phyloP scores from a whole-genome alignment of 2,329 filamentous ascomycete species.

The Chaetothyriales sp. region DNA sequence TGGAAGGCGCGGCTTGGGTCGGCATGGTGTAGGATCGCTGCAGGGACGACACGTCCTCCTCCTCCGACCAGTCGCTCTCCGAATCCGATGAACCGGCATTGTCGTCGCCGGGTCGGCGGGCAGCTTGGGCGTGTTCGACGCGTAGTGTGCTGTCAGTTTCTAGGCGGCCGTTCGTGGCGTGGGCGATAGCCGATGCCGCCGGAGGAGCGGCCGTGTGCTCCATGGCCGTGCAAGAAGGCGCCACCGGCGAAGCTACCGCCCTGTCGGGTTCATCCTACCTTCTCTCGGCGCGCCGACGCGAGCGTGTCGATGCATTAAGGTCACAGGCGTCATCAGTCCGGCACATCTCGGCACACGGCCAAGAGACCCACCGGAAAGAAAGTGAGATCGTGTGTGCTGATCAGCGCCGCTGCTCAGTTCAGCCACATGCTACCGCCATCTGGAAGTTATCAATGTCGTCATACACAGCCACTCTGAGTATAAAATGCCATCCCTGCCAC shows the following conservation, averaged over 20 bases:
- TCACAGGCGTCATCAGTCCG: too few species aligned
- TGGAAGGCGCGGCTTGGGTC: slow-evolving; percentile 5
- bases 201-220: neutral
- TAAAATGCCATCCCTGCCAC: too few species aligned
- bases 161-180: neutral
- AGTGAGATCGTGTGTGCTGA: too few species aligned
- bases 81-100: slow-evolving; percentile 2
- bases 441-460: too few species aligned
- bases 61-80: slow-evolving; percentile 7
- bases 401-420: too few species aligned
- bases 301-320: neutral
- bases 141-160: neutral
- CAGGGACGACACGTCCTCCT: slow-evolving; percentile 2
- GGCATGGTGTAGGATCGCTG: slow-evolving; percentile 7
- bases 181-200: neutral
- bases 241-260: neutral
- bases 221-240: neutral
- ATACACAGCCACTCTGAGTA: too few species aligned
- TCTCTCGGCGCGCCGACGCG: neutral
- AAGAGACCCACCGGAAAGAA: too few species aligned
- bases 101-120: neutral
- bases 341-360: too few species aligned
- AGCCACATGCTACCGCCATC: too few species aligned
- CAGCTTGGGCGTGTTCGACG: neutral
- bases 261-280: neutral